Percentiles rank a stretch among this genome's conserved stretches.
These are phyloP conservation scores for Metschnikowia corniflorae DNA, from an alignment of 805 yeast genomes.

Conservation along the genomic window DNA sequence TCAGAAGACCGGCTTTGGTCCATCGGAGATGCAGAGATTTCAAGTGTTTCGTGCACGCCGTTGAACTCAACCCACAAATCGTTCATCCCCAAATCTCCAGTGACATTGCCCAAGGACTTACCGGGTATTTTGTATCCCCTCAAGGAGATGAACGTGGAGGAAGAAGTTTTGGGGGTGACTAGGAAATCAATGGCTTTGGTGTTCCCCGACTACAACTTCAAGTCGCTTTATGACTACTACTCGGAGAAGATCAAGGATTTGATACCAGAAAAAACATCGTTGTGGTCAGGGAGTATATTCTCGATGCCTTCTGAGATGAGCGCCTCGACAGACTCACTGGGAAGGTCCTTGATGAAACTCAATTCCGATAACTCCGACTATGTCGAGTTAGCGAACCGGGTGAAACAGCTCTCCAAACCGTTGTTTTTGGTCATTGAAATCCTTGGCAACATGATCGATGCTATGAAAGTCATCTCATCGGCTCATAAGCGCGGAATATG, in stretches of 20 bases:
- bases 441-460: conserved; percentile 22
- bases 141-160: conserved; percentile 15
- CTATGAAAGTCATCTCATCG: conserved; percentile 19
- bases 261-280: conserved; percentile 4
- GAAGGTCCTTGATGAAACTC: conserved; percentile 3
- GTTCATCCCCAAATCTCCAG: conserved; percentile 13
- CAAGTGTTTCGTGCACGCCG: too few species aligned
- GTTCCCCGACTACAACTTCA: conserved; percentile 19
- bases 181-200: conserved; percentile 22
- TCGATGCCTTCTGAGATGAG: conserved; percentile 14
- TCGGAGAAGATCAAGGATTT: conserved; percentile 5
- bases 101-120: conserved; percentile 25
- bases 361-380: conserved; percentile 14
- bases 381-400: conserved; percentile 14
- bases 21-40: conserved; percentile 7
- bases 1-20: conserved; percentile 16
- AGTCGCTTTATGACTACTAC: conserved; percentile 16
- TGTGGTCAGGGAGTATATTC: conserved; percentile 12
- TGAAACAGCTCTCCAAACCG: conserved; percentile 19
- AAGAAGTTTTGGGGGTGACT: conserved; percentile 1
- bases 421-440: conserved; percentile 20
- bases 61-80: too few species aligned
- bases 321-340: conserved; percentile 7
- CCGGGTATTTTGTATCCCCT: conserved; percentile 30
- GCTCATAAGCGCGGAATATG: conserved; percentile 41